Evolutionary conservation across 371 early-diverging fungal genomes (phyloP), one percentile per base, ranked within the genome.

Genomic region (Mortierella sp.): DNA sequence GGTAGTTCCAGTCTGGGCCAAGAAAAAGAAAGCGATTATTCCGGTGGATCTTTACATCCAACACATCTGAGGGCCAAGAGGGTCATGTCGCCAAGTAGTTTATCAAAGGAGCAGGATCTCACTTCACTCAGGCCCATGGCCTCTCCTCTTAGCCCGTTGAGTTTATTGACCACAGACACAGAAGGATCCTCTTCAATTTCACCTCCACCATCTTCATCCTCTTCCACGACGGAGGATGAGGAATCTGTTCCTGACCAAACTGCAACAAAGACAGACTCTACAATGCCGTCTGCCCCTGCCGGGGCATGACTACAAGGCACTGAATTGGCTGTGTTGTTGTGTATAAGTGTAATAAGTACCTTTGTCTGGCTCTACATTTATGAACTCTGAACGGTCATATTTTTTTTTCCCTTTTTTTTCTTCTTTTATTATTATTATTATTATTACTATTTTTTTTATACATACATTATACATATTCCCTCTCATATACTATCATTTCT

Each of bases 101-200:
- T 76, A 38, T 76, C 71, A 24, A 76, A 45, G 40, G 70, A 69
- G 16, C 70, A 75, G 2, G 58, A 50, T 38, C 36, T 21, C n/a
- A 38, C 7, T 10, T 11, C 41, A 38, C 50, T 19, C 45, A 69
- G 47, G 40, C 75, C 70, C 6, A 75, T 61, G 57, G 68, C 61
- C 7, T 75, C 70, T 10, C 75, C 75, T 1, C 62, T 75, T 1
- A 69, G 69, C 21, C 75, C 75, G 6, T 33, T 75, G 57, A 75
- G 69, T 57, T 55, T 75, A 7, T 58, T 75, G 62, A 75, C 75
- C 2, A 69, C 75, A 11, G 69, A 75, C 16, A 69, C 75, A 1
- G 70, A 67, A n/a, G 75, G 70, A 19, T 65, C 75, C 0, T 65
- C 69, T 3, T 55, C 75, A 8, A 65, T 69, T 11, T 75, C 75